Base-by-base conservation (phyloP, 2,329 filamentous ascomycete genomes). In the Hypoxylon sp. region DNA sequence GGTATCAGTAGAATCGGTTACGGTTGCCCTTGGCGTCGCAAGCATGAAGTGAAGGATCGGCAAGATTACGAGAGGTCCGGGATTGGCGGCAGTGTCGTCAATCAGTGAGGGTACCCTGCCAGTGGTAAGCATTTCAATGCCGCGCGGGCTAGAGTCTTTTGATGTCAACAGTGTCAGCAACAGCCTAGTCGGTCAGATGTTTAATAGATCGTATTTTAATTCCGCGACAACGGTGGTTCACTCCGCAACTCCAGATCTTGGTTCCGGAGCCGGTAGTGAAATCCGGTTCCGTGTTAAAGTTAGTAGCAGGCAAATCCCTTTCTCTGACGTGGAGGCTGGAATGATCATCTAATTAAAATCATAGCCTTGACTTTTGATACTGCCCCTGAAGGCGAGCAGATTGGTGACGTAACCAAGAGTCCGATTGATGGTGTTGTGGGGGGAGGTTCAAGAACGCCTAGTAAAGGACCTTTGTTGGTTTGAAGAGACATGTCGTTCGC, bases 121-220 rank as follows among this genome's bases (percentile, higher is more conserved):
- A 16, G 19, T 15, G 27, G 44, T 35, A 32, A 46, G 30, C 42
- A 51, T 36, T 37, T 40, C 4, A 26, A 27, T 47, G 41, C 37
- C 38, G 42, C 16, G 29, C 41, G 42, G 34, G 41, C 17, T 34
- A 17, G 45, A 19, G 9, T 19, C 17, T n/a, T 41, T 51, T 9
- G 46, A 49, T 57, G n/a, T n/a, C n/a, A n/a, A n/a, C n/a, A n/a
- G n/a, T n/a, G n/a, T n/a, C n/a, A n/a, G n/a, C n/a, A 44, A 20
- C 50, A 49, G 31, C 47, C 47, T 47, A 50, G 44, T 48, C 42
- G 47, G 47, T 47, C 51, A 55, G 38, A 52, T 37, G 38, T 43
- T 38, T n/a, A n/a, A n/a, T 49, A 58, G 31, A 58, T 58, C 31
- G 23, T 26, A 12, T 29, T 49, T 7, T 31, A 43, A 49, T 51